Percentiles rank a stretch among this genome's conserved stretches.
Conservation (phyloP, 2,329 filamentous ascomycete genomes). For the Aspergillus sp. region DNA sequence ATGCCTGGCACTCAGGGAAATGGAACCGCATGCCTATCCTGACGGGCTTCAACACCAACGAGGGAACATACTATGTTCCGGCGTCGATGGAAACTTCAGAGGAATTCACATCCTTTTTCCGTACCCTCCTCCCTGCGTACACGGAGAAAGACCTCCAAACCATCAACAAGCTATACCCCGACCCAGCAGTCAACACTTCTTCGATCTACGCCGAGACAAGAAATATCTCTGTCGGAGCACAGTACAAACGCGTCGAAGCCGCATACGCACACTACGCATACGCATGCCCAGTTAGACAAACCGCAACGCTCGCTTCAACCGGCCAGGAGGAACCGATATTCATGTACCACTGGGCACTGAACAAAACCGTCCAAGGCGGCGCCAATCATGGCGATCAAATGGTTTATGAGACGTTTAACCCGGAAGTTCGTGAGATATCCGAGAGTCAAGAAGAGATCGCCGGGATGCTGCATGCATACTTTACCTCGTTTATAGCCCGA, state of each 20-base stretch:
- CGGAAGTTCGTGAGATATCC: conserved; percentile 29
- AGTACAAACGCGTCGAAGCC: conserved; percentile 48
- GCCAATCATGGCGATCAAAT: conserved; percentile 47
- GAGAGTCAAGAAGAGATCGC: conserved; percentile 38
- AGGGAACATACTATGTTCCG: conserved; percentile 60
- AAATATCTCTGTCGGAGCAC: conserved; percentile 34
- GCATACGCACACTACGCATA: conserved; percentile 47
- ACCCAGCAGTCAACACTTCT: conserved; percentile 39
- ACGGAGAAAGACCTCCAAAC: conserved; percentile 45
- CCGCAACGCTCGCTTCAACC: conserved; percentile 33
- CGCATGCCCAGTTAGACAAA: conserved; percentile 44
- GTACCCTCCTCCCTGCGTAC: conserved; percentile 53
- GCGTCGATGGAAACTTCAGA: conserved; percentile 39
- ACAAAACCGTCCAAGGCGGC: conserved; percentile 37
- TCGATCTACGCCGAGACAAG: conserved; percentile 21
- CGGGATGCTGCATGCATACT: conserved; percentile 41
- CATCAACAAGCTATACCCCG: conserved; percentile 58
- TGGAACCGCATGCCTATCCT: conserved; percentile 57
- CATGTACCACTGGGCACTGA: conserved; percentile 50
- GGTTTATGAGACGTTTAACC: conserved; percentile 42
- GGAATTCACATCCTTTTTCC: conserved; percentile 57
- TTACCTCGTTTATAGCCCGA: conserved; percentile 43
- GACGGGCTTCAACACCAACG: conserved; percentile 65
- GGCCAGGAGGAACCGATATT: conserved; percentile 36
- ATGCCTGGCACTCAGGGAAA: conserved; percentile 49